Evolutionary conservation across 2,329 filamentous ascomycete species (phyloP).

Genomic region (Aspergillus awamori): DNA sequence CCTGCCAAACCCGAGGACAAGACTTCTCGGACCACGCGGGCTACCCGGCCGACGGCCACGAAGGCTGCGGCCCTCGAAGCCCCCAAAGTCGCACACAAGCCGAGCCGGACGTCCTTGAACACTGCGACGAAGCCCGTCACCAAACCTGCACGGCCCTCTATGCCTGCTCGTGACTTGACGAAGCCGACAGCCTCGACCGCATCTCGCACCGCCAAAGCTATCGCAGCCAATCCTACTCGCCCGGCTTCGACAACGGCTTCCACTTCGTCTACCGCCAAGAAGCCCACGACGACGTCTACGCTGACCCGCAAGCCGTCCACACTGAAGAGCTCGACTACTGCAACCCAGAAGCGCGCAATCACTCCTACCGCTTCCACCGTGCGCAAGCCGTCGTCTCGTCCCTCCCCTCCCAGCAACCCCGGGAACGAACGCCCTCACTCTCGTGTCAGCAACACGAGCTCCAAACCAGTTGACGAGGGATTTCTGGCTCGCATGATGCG

Average conservation of each 20-base stretch:
- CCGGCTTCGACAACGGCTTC: slow-evolving; percentile 44
- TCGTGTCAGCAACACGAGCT: slow-evolving; percentile 41
- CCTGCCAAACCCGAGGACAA: slow-evolving; percentile 25
- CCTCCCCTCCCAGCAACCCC: slow-evolving; percentile 34
- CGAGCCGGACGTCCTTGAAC: slow-evolving; percentile 36
- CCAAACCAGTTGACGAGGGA: slow-evolving; percentile 47
- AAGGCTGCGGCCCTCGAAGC: slow-evolving; percentile 36
- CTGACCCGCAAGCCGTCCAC: slow-evolving; percentile 43
- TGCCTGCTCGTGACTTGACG: slow-evolving; percentile 32
- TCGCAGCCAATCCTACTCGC: slow-evolving; percentile 45
- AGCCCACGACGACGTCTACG: slow-evolving; percentile 21
- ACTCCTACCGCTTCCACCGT: slow-evolving; percentile 29
- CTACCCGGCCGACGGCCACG: slow-evolving; percentile 30
- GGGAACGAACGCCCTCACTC: slow-evolving; percentile 44
- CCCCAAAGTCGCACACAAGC: slow-evolving; percentile 34
- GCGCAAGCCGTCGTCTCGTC: slow-evolving; percentile 37
- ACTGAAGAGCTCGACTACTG: slow-evolving; percentile 31
- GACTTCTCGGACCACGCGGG: slow-evolving; percentile 21
- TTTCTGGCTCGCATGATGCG: slow-evolving; percentile 57
- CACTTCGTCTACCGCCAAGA: slow-evolving; percentile 45
- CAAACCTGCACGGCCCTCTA: slow-evolving; percentile 33
- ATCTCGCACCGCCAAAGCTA: slow-evolving; percentile 38
- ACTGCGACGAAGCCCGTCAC: slow-evolving; percentile 30
- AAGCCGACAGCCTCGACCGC: slow-evolving; percentile 29
- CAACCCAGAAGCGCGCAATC: slow-evolving; percentile 26